Percentiles rank a stretch among this genome's conserved stretches.
Evolutionary conservation across 2,329 filamentous ascomycete species (phyloP).

Genomic region (Aspergillus cejpii): DNA sequence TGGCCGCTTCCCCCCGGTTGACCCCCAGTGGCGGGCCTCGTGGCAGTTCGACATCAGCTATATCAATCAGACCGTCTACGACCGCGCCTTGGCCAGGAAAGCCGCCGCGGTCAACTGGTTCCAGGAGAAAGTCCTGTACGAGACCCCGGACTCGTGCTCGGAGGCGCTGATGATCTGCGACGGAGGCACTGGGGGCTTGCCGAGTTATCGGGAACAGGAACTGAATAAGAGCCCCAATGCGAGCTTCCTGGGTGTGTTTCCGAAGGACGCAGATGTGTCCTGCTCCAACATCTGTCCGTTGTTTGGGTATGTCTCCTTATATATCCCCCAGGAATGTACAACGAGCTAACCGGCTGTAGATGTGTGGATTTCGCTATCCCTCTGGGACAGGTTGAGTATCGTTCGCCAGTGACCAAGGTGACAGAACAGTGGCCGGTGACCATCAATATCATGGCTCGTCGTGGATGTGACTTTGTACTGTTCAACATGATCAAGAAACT

Average conservation of each 20-base stretch:
- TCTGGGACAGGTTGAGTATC: conserved; percentile 7
- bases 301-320: conserved; percentile 7
- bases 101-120: conserved; percentile 19
- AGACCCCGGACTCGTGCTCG: conserved; percentile 20
- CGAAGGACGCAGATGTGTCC: neutral
- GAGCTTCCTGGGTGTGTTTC: conserved; percentile 4
- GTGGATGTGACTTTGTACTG: conserved; percentile 14
- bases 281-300: conserved; percentile 9
- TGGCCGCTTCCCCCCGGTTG: conserved; percentile 10
- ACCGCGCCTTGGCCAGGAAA: conserved; percentile 1
- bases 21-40: conserved; percentile 1
- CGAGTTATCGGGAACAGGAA: conserved; percentile 10
- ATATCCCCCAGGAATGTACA: too few relatives aligned
- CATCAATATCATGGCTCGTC: conserved; percentile 7
- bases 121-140: conserved; percentile 20
- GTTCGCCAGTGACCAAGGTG: conserved; percentile 3
- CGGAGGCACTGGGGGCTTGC: conserved; percentile 18
- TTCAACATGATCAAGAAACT: conserved; percentile 11
- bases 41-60: conserved; percentile 6
- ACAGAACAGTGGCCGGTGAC: conserved; percentile 9
- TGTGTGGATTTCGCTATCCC: conserved; percentile 10
- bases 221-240: conserved; percentile 12
- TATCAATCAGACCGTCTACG: conserved; percentile 4
- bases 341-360: conserved; percentile 2
- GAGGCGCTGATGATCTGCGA: conserved; percentile 25